A percentile compares a stretch with the other conserved stretches of the same genome.
Conservation (phyloP, 176 grass and related monocot species). For the Alloteropsis semialata region DNA sequence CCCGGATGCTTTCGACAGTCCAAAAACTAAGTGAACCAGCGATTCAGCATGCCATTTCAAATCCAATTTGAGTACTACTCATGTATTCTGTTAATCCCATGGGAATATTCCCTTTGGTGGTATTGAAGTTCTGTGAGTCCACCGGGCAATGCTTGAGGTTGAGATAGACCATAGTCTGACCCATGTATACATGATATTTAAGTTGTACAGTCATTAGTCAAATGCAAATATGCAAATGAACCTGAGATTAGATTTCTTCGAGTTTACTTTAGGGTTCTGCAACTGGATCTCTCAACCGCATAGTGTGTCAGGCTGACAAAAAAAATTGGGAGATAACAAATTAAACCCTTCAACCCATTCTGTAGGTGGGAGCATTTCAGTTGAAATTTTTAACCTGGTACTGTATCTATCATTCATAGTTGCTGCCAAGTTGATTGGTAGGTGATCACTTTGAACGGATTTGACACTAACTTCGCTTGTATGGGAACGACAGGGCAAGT, state of each 20-base stretch:
- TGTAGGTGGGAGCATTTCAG: background rate
- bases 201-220: conserved; percentile 23
- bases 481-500: no score
- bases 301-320: background rate
- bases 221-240: conserved; percentile 5
- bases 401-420: background rate
- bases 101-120: background rate
- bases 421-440: background rate
- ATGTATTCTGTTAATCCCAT: background rate
- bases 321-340: background rate
- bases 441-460: background rate
- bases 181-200: conserved; percentile 23
- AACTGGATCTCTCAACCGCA: background rate
- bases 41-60: background rate
- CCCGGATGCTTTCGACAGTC: conserved; percentile 4
- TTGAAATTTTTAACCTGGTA: background rate
- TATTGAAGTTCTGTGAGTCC: background rate
- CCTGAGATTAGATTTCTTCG: background rate
- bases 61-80: background rate
- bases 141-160: background rate
- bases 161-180: conserved; percentile 10
- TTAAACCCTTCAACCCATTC: background rate
- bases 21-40: background rate
- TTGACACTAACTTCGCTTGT: no score
- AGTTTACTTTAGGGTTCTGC: background rate